Evolutionary conservation across 2,329 filamentous ascomycete genomes (phyloP).

Genomic region (Colletotrichum sp.): DNA sequence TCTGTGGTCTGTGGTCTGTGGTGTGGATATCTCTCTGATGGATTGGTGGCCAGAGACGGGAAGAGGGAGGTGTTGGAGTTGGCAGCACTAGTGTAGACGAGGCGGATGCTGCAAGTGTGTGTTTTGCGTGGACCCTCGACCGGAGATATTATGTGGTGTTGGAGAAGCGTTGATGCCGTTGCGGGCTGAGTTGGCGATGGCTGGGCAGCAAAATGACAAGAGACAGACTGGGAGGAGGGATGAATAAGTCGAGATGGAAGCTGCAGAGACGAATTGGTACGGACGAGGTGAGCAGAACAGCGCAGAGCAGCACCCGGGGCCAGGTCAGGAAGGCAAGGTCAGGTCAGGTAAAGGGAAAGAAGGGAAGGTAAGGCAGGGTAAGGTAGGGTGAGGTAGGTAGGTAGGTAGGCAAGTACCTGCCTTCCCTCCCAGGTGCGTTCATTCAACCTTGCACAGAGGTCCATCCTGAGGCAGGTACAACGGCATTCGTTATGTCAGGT

Average conservation of each 20-base stretch:
- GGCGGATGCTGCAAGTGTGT: neutral
- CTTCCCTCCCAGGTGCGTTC: neutral
- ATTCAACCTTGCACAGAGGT: neutral
- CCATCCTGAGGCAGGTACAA: neutral
- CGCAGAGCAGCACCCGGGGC: neutral
- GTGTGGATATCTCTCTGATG: neutral
- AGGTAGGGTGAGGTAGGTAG: neutral
- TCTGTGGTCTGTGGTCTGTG: neutral
- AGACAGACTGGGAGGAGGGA: neutral
- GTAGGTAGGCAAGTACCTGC: neutral
- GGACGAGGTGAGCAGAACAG: neutral
- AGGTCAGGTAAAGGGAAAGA: neutral
- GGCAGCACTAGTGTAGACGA: neutral
- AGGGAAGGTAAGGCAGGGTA: neutral
- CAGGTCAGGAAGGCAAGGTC: neutral
- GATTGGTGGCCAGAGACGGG: neutral
- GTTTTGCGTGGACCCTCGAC: neutral
- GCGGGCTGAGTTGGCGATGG: neutral
- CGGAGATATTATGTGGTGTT: neutral
- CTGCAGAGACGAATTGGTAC: neutral
- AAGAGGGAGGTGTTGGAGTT: neutral
- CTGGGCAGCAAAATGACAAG: neutral
- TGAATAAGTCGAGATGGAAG: neutral
- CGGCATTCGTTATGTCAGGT: neutral
- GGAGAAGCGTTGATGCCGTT: neutral